Percentiles rank a stretch among this genome's conserved stretches.
Conservation (phyloP, 305 asterid genomes). For the Caryopteris hybrid region DNA sequence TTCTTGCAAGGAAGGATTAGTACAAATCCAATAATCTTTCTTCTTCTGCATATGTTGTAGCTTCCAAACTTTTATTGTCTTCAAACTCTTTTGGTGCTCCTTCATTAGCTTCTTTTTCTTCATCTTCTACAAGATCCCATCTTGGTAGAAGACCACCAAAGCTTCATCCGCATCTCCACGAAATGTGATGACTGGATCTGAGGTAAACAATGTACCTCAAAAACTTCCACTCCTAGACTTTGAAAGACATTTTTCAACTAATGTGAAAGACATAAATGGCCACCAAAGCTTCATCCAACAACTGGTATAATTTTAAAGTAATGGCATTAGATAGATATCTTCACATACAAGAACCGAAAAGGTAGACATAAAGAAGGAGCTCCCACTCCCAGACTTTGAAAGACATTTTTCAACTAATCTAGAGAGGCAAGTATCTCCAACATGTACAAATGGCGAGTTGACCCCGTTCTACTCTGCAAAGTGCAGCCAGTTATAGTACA, state of each 20-base stretch:
- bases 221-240: neutral
- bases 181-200: slow-evolving; percentile 19
- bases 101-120: neutral
- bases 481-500: slow-evolving; percentile 57
- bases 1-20: too few relatives aligned
- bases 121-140: neutral
- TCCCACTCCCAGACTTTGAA: neutral
- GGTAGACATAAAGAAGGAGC: neutral
- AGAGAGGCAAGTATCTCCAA: slow-evolving; percentile 73
- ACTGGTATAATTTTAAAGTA: slow-evolving; percentile 18
- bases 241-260: neutral
- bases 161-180: neutral
- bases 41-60: too few relatives aligned
- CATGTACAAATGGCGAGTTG: slow-evolving; percentile 54
- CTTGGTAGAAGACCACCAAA: neutral
- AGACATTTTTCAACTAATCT: neutral
- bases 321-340: slow-evolving; percentile 12
- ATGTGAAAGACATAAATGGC: too few relatives aligned
- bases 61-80: too few relatives aligned
- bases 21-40: neutral
- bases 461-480: slow-evolving; percentile 50
- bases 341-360: slow-evolving; percentile 15
- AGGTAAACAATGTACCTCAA: slow-evolving; percentile 7
- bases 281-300: too few relatives aligned
- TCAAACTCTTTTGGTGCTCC: slow-evolving; percentile 4